These are phyloP conservation scores for Xylariaceae sp. DNA, from an alignment of 2,329 filamentous ascomycete genomes.

Conservation along the genomic window DNA sequence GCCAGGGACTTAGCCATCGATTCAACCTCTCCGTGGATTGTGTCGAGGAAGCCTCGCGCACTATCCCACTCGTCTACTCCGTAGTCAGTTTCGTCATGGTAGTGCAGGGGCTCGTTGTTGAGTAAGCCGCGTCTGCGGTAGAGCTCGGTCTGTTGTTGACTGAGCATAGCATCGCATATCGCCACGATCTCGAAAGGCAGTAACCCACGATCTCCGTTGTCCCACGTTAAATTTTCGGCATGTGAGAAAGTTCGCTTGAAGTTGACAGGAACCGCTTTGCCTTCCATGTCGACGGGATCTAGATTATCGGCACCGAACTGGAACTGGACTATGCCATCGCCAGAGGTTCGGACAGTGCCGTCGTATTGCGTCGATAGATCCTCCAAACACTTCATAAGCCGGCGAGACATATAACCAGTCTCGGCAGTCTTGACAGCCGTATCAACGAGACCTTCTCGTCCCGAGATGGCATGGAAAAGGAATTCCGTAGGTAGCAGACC, in stretches of 20 bases:
- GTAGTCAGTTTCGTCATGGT: slow-evolving; percentile 65
- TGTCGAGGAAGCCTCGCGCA: slow-evolving; percentile 74
- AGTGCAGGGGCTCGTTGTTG: slow-evolving; percentile 58
- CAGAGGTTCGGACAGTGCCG: slow-evolving; percentile 88
- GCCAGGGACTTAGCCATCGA: slow-evolving; percentile 58
- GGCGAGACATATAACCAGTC: slow-evolving; percentile 97
- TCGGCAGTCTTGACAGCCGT: slow-evolving; percentile 98
- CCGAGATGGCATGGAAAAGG: slow-evolving; percentile 96
- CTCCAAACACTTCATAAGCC: slow-evolving; percentile 96
- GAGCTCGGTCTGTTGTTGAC: slow-evolving; percentile 58
- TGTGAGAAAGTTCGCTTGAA: slow-evolving; percentile 91
- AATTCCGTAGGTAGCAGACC: slow-evolving; percentile 89
- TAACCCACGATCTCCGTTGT: slow-evolving; percentile 70
- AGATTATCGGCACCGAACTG: slow-evolving; percentile 95
- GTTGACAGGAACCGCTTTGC: slow-evolving; percentile 83
- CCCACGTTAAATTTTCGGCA: slow-evolving; percentile 69
- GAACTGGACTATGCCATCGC: slow-evolving; percentile 87
- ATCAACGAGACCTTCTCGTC: slow-evolving; percentile 96
- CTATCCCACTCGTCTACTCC: slow-evolving; percentile 77
- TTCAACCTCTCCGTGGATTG: slow-evolving; percentile 68
- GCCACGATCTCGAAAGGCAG: slow-evolving; percentile 68
- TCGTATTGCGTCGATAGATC: slow-evolving; percentile 93
- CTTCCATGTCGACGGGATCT: slow-evolving; percentile 97
- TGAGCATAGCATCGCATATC: slow-evolving; percentile 64
- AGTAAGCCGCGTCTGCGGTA: slow-evolving; percentile 58